phyloP scores from a whole-genome alignment of 768 basidiomycete genomes.

The Leucosporidium scottii region DNA sequence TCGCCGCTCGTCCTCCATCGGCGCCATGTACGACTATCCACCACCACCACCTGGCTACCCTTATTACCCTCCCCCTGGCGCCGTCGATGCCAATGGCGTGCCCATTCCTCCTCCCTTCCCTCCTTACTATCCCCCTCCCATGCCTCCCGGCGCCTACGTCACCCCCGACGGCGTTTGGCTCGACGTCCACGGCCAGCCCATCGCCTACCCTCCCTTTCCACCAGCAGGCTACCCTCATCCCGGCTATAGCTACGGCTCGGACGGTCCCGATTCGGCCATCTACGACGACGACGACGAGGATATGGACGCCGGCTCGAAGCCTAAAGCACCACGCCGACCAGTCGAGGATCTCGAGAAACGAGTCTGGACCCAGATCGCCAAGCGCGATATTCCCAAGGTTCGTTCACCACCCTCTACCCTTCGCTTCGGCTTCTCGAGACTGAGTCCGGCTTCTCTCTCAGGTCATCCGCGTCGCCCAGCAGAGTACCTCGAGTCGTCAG shows the following conservation, averaged over 20 bases:
- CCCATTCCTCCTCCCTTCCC: conserved; percentile 49
- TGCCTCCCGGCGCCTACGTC: conserved; percentile 15
- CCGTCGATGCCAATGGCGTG: conserved; percentile 56
- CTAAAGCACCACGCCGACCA: conserved; percentile 44
- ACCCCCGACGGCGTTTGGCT: conserved; percentile 12
- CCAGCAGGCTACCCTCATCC: background rate
- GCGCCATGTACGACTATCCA: conserved; percentile 22
- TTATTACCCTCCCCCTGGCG: conserved; percentile 39
- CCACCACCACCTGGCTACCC: conserved; percentile 34
- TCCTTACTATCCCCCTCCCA: conserved; percentile 39
- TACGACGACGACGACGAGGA: conserved; percentile 11
- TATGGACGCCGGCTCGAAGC: conserved; percentile 13
- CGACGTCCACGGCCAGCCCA: conserved; percentile 10
- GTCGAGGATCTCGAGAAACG: conserved; percentile 78
- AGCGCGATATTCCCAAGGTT: conserved; percentile 76
- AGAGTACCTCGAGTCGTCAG: conserved; percentile 60
- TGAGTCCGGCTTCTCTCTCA: conserved; percentile 40
- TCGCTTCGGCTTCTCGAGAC: background rate
- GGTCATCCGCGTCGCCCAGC: conserved; percentile 72
- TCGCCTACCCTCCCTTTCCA: background rate
- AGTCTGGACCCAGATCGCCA: conserved; percentile 83
- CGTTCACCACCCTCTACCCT: no score
- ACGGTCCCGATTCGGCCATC: background rate
- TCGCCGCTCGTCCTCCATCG: conserved; percentile 43
- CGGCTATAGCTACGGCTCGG: background rate